Base-by-base conservation (phyloP, 2,329 filamentous ascomycete species). In the Fusarium buxicola region DNA sequence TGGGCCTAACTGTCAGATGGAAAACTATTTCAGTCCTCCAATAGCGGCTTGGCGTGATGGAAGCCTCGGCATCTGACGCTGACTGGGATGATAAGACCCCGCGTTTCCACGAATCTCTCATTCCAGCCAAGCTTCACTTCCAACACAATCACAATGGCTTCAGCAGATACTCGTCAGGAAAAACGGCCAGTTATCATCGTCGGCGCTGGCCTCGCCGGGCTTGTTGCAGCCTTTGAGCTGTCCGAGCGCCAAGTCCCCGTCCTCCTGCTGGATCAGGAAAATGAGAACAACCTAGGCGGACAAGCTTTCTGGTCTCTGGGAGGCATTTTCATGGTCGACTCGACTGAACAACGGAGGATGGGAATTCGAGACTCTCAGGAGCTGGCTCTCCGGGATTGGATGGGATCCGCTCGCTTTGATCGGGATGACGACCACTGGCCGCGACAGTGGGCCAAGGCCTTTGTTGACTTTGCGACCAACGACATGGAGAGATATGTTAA, bases 271-370 rank as follows among this genome's bases (percentile, higher is more conserved):
- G 86, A 88, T 73, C 86, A 88, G 69, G 86, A 88, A 69, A 84
- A 82, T 55, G 78, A 77, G 27, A 73, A 78, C 59, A 87, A 80
- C 65, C 76, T 88, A 9, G 86, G 86, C 56, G 86, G 86, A 3
- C 86, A 88, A 72, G 86, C 86, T 7, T 88, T 87, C 70, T 88
- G 85, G 84, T 88, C 86, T 4, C 80, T 88, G 1, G 86, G 86
- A 30, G 86, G 86, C 31, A 71, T 88, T 24, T 88, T 88, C 75
- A 79, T 82, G 73, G 85, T 88, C 52, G 72, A 88, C 74, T 86
- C 84, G 8, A 69, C 80, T 8, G 78, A 82, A 60, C 86, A 88
- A 75, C 81, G 85, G 5, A 80, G 82, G 50, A 76, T 83, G 72
- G 86, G 86, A 63, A 85, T 88, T 75, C 79, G 78, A 60, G 86